phyloP scores from a whole-genome alignment of 306 rosid genomes.

The Pterocarpus santalinus region DNA sequence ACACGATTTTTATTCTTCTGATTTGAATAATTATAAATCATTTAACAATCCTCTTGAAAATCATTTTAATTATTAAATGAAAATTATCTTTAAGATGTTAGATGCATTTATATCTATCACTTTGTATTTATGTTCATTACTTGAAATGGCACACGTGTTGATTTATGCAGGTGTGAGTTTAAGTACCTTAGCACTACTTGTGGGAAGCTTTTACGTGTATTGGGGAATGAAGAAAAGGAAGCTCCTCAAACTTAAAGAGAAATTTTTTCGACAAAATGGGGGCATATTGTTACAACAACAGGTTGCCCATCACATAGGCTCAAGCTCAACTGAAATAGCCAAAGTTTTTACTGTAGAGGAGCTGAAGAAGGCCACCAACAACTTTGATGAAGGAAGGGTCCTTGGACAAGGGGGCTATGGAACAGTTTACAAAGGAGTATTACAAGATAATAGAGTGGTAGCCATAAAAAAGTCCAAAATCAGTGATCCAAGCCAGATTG shows the following conservation, averaged over 20 bases:
- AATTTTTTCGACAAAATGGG: constrained; percentile 49
- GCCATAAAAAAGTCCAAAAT: constrained; percentile 51
- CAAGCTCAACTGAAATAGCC: neutral
- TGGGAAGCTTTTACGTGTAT: constrained; percentile 29
- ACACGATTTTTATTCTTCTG: no score
- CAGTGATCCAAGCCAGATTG: constrained; percentile 35
- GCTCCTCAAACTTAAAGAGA: constrained; percentile 36
- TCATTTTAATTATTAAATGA: no score
- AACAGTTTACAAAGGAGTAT: no score
- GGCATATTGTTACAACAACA: constrained; percentile 26
- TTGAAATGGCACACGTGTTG: no score
- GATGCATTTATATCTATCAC: no score
- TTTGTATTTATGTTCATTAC: no score
- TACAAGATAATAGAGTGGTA: neutral
- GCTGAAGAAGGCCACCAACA: no score
- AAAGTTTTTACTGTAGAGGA: constrained; percentile 35
- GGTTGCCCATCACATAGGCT: constrained; percentile 9
- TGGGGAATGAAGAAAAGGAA: constrained; percentile 41
- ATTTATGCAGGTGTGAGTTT: constrained; percentile 26
- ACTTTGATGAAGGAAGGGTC: constrained; percentile 28
- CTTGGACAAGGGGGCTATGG: no score
- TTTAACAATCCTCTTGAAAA: no score
- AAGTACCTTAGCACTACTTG: neutral
- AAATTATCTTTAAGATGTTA: no score
- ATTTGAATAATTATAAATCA: no score